These are phyloP conservation scores for Apiotrichum gamsii DNA, from an alignment of 1,284 basidiomycete genomes.

Conservation along the genomic window DNA sequence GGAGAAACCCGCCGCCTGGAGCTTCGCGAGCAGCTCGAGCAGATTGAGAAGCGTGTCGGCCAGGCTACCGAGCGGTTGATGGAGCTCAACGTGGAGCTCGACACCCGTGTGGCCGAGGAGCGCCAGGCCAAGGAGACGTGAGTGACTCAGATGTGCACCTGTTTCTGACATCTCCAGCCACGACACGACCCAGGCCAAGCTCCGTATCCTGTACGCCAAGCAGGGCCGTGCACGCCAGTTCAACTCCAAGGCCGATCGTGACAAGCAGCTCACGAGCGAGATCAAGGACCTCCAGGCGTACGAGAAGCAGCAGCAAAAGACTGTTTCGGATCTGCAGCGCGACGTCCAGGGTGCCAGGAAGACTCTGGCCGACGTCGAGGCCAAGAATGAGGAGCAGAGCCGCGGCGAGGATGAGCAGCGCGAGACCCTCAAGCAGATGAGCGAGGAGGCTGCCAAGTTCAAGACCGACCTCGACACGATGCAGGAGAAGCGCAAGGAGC, in stretches of 20 bases:
- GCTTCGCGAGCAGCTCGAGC: constrained; percentile 60
- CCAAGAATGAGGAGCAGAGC: constrained; percentile 57
- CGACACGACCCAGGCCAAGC: constrained; percentile 63
- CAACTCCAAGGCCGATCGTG: constrained; percentile 72
- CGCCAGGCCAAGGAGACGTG: constrained; percentile 57
- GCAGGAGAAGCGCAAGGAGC: constrained; percentile 64
- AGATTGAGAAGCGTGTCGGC: constrained; percentile 57
- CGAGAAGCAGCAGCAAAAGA: constrained; percentile 56
- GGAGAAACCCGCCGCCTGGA: constrained; percentile 52
- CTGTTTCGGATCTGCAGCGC: constrained; percentile 57
- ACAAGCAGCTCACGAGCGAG: constrained; percentile 66
- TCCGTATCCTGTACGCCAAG: constrained; percentile 74
- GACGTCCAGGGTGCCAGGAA: constrained; percentile 72
- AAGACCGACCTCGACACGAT: constrained; percentile 68
- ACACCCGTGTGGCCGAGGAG: constrained; percentile 57
- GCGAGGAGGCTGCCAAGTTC: constrained; percentile 57
- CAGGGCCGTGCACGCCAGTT: constrained; percentile 81
- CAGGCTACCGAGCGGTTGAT: constrained; percentile 61
- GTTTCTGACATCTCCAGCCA: constrained; percentile 46
- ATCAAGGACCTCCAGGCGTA: constrained; percentile 62
- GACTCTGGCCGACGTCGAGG: constrained; percentile 61
- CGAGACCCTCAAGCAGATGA: constrained; percentile 67
- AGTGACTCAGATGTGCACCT: constrained; percentile 7
- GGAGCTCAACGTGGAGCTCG: constrained; percentile 62
- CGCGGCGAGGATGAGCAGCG: constrained; percentile 63